Conservation (phyloP, 2,329 filamentous ascomycete genomes). For the Gyromitra esculenta region DNA sequence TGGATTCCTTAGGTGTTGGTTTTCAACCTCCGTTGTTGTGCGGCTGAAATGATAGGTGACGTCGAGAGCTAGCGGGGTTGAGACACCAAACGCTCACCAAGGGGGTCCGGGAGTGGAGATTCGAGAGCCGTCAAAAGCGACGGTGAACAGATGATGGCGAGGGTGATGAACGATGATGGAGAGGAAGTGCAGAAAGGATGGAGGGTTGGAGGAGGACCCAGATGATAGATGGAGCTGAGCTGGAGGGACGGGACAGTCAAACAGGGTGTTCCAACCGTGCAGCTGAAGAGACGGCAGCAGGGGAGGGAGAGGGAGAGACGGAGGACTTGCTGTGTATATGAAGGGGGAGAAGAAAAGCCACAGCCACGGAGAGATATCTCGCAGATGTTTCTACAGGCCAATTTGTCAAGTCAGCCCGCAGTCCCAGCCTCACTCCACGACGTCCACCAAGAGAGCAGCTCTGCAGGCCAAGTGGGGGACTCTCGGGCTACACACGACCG, state of each 20-base stretch:
- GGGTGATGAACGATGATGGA: neutral
- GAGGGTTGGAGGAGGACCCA: neutral
- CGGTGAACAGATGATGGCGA: conserved; percentile 5
- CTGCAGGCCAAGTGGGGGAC: neutral
- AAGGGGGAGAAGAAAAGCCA: conserved; percentile 15
- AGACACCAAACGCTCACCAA: neutral
- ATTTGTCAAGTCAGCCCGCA: conserved; percentile 12
- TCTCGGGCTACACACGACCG: neutral
- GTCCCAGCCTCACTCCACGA: conserved; percentile 17
- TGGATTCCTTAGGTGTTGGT: neutral
- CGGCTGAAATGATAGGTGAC: conserved; percentile 34
- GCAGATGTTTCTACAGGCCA: conserved; percentile 10
- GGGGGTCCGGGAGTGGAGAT: neutral
- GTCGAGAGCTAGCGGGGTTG: conserved; percentile 25
- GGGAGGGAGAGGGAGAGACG: neutral
- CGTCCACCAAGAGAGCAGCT: neutral
- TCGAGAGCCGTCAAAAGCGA: neutral
- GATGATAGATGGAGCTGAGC: neutral
- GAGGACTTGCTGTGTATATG: neutral
- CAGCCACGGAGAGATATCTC: neutral
- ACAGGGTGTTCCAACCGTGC: conserved; percentile 9
- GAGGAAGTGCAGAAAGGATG: conserved; percentile 6
- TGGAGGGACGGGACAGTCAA: neutral
- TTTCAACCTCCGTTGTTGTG: neutral
- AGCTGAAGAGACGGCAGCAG: conserved; percentile 2